Evolutionary conservation across 352 stramenopile species (phyloP).

Genomic region (Globisporangium spiculum): DNA sequence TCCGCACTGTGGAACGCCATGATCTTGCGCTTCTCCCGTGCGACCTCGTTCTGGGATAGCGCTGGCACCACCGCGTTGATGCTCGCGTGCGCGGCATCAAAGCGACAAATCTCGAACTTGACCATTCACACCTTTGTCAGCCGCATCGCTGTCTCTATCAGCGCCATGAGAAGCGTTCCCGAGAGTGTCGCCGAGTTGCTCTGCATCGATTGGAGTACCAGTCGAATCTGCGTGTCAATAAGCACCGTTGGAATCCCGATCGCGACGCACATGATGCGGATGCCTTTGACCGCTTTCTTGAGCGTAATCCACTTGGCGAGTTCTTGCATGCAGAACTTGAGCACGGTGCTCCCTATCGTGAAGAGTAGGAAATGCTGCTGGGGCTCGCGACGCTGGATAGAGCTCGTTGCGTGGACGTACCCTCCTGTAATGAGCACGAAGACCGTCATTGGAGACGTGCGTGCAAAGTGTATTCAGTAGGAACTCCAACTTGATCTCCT

Average conservation of each 20-base stretch:
- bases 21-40: background rate
- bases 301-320: conserved; percentile 24
- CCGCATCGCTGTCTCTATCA: background rate
- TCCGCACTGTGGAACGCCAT: conserved; percentile 18
- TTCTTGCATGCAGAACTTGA: conserved; percentile 40
- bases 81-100: background rate
- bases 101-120: background rate
- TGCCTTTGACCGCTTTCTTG: conserved; percentile 26
- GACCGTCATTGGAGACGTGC: background rate
- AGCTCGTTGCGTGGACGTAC: background rate
- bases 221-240: conserved; percentile 22
- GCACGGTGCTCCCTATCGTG: conserved; percentile 21
- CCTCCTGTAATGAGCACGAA: background rate
- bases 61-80: background rate
- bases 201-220: conserved; percentile 3
- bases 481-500: background rate
- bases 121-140: background rate
- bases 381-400: background rate
- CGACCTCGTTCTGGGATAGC: background rate
- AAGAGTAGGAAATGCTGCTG: conserved; percentile 10
- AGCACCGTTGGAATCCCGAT: conserved; percentile 25
- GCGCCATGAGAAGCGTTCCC: background rate
- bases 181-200: background rate
- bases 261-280: conserved; percentile 35
- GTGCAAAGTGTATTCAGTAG: background rate